Evolutionary conservation across 2,329 filamentous ascomycete genomes (phyloP), one percentile per base, ranked within the genome.

Genomic region (Penicillium decumbens): DNA sequence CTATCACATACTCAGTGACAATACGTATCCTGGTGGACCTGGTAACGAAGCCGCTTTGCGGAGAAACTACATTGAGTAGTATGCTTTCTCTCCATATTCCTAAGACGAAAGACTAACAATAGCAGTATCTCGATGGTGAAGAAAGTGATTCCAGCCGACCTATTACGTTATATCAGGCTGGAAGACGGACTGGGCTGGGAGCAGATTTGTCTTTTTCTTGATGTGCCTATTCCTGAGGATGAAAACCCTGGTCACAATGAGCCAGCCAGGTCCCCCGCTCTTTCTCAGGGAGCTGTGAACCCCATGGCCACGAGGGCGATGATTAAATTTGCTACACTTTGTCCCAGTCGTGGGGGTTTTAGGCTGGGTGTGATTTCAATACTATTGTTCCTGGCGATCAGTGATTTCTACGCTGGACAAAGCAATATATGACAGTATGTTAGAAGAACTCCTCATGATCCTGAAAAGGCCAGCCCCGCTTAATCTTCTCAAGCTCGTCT

Each of bases 381-480:
- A 23, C 20, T 23, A 23, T 23, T 23, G 20, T 23, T 18, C 15
- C 15, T 18, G 15, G 15, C 2, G 15, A 18, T 18, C 15, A 18
- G 15, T 18, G 15, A 18, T 18, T 18, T 18, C 15, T 18, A 18
- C 15, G 15, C 15, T 18, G 15, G 15, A 18, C 15, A 18, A 18
- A 18, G 15, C 15, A 18, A 2, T 18, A 18, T 18, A 18, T 18
- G 15, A 18, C 15, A 18, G 3, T 25, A 1, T 32, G 25, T 30
- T 41, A 28, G 27, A 49, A 51, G 20, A 51, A 43, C 30, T 55
- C 58, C 47, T 55, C 49, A 38, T 51, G 37, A 47, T 55, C 44
- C 39, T 50, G 52, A 40, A 60, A 60, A 5, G 54, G 50, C 52
- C 49, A 57, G 29, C 46, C 43, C 3, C 18, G 41, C 27, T 50